Conservation (phyloP, 345 rosid species). For the Rhodamnia argentea region DNA sequence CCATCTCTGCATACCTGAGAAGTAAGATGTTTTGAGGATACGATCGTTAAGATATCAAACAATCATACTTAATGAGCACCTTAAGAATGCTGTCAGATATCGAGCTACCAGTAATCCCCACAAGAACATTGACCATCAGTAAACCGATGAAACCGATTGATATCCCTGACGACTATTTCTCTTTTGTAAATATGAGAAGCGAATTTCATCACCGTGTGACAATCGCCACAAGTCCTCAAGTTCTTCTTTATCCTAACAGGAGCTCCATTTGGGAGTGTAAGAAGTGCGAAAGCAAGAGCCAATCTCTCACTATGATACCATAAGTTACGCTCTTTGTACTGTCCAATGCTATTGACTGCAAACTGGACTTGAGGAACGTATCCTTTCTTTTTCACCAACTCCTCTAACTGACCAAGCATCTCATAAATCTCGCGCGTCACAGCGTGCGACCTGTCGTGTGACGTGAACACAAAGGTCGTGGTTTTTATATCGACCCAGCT, state of each 20-base stretch:
- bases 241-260: constrained; percentile 33
- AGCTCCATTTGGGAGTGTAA: constrained; percentile 17
- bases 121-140: constrained; percentile 21
- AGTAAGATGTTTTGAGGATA: neutral
- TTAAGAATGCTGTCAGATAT: neutral
- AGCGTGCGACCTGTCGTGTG: constrained; percentile 22
- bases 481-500: constrained; percentile 28
- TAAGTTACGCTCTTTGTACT: constrained; percentile 17
- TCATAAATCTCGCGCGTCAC: constrained; percentile 17
- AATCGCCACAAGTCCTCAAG: constrained; percentile 27
- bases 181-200: constrained; percentile 26
- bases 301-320: constrained; percentile 40
- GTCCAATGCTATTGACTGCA: constrained; percentile 11
- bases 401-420: constrained; percentile 17
- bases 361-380: constrained; percentile 15
- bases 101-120: constrained; percentile 19
- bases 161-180: constrained; percentile 23
- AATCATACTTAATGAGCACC: neutral
- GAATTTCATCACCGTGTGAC: constrained; percentile 29
- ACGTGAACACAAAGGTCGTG: constrained; percentile 21
- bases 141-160: constrained; percentile 28
- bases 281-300: constrained; percentile 29
- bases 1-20: neutral
- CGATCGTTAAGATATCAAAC: neutral
- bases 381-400: constrained; percentile 20